These are phyloP conservation scores for Podila epigama DNA, from an alignment of 192 early-diverging fungal genomes.

Conservation along the genomic window DNA sequence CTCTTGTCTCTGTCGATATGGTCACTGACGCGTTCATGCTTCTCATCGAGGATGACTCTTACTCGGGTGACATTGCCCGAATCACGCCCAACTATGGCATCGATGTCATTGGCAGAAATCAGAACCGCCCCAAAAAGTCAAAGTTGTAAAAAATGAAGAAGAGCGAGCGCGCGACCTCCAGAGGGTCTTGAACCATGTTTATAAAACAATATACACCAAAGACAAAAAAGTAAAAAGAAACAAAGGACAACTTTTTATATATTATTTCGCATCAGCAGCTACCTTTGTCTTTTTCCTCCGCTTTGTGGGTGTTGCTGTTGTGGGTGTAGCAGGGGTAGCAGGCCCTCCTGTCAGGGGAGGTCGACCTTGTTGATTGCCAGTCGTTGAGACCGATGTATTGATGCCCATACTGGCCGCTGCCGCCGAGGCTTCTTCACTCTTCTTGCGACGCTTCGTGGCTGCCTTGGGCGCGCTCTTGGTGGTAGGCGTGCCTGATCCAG, in stretches of 20 bases:
- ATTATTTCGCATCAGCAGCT: not conserved
- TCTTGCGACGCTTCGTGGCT: constrained; percentile 35
- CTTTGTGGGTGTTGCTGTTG: constrained; percentile 17
- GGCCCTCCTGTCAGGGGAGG: constrained; percentile 7
- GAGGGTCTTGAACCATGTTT: too few species aligned
- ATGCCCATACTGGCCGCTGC: constrained; percentile 37
- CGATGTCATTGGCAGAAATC: not conserved
- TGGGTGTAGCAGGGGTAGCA: constrained; percentile 26
- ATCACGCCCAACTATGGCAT: not conserved
- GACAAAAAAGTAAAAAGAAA: too few species aligned
- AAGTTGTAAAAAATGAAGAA: constrained; percentile 2
- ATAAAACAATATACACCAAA: too few species aligned
- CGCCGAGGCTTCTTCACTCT: constrained; percentile 34
- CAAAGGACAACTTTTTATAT: not conserved
- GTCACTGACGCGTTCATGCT: constrained; percentile 66
- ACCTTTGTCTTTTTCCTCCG: constrained; percentile 42
- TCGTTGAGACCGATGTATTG: constrained; percentile 17
- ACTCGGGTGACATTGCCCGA: constrained; percentile 55
- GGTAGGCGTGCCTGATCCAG: not conserved
- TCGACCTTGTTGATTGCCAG: constrained; percentile 2
- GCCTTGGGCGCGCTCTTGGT: constrained; percentile 17
- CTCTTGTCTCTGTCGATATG: constrained; percentile 46
- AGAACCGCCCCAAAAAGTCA: not conserved
- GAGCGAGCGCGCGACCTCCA: too few species aligned
- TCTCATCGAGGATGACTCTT: constrained; percentile 64